Evolutionary conservation across 257 asterid genomes (phyloP).

Genomic region (Dorcoceras hygrometricum): DNA sequence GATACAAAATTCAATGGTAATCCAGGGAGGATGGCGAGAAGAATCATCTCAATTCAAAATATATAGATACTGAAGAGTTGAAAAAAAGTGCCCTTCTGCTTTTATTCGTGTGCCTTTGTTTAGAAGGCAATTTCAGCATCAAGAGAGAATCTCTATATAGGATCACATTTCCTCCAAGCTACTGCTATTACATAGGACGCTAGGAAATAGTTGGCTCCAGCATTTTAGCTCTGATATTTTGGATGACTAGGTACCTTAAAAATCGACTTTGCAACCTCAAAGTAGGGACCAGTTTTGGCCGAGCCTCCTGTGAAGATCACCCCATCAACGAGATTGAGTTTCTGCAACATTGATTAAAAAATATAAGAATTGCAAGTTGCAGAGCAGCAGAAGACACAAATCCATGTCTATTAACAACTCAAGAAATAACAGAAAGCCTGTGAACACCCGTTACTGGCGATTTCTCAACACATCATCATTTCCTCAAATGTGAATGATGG

Average conservation of each 20-base stretch:
- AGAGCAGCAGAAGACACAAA: constrained; percentile 18
- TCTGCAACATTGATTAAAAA: constrained; percentile 51
- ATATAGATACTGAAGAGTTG: constrained; percentile 9
- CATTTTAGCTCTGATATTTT: constrained; percentile 7
- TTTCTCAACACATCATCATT: constrained; percentile 16
- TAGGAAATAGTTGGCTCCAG: neutral
- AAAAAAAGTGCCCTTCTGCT: constrained; percentile 3
- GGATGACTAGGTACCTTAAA: constrained; percentile 55
- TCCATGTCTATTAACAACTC: neutral
- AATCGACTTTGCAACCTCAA: constrained; percentile 55
- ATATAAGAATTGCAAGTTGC: constrained; percentile 11
- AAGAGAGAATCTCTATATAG: neutral
- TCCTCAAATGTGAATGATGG: constrained; percentile 11
- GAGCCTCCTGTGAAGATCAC: constrained; percentile 91
- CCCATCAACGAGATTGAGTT: constrained; percentile 84
- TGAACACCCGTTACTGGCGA: constrained; percentile 5
- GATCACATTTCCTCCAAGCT: constrained; percentile 13
- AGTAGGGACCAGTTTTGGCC: constrained; percentile 70
- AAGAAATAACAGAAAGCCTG: neutral
- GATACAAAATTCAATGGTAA: neutral
- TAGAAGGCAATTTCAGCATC: neutral
- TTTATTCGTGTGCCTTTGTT: neutral
- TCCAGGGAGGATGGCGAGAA: constrained; percentile 1
- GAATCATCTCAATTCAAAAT: constrained; percentile 2
- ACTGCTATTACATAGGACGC: constrained; percentile 2